Evolutionary conservation across 2,329 filamentous ascomycete genomes (phyloP), one percentile per base, ranked within the genome.

Genomic region (Fusarium sublunatum): DNA sequence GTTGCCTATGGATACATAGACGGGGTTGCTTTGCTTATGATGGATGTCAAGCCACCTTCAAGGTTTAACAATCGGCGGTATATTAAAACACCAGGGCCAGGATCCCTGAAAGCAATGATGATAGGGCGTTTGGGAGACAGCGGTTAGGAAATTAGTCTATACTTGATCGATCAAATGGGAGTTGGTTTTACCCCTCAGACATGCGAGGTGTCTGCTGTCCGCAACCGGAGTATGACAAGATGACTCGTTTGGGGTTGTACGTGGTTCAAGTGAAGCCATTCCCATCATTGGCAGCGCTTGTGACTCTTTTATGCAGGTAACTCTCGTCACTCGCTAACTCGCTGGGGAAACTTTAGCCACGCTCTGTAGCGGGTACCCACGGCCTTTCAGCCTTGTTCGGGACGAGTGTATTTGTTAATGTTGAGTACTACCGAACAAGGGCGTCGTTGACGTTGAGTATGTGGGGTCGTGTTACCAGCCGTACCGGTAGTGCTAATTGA

Each of bases 371-470:
- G 62, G 62, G 45, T 65, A 65, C 39, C 49, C 24, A 55, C 58
- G 62, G 62, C 35, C 39, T 34, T 41, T 35, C 12, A 39, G 36
- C 28, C 24, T 26, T 31, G 29, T 5, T 35, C 42, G 28, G 34
- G 13, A 39, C 35, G 34, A 41, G 29, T 19, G 8, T 38, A 29
- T 40, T 43, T 53, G 24, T 51, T 31, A 15, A 2, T 19, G 19
- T 19, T 19, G 19, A 19, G 19, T 19, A 19, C 19, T 19, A 19
- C 19, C 19, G 19, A 19, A 19, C 19, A 65, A 70, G 64, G 68
- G 68, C 66, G 68, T 50, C 40, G 55, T 67, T 68, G 64, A 70
- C 68, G 28, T 49, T 60, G 22, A 49, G 22, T 29, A 51, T 53
- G 68, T 69, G 68, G 68, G 68, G 67, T 67, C 19, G 55, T 41